Evolutionary conservation across 2,329 filamentous ascomycete genomes (phyloP).

Genomic region (Talaromyces sp.): DNA sequence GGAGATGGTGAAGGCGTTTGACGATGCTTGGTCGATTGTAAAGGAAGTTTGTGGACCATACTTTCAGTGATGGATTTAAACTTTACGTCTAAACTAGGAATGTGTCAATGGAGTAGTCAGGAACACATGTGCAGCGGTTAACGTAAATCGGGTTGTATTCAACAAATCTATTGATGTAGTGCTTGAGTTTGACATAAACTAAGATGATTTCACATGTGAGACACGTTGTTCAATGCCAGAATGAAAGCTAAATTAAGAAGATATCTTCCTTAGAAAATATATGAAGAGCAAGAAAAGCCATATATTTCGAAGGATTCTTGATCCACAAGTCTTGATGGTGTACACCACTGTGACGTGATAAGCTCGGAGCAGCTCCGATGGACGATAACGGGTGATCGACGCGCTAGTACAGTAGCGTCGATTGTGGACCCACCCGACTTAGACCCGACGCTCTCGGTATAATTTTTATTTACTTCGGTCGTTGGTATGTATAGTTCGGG

Average conservation of each 20-base stretch:
- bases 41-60: constrained; percentile 25
- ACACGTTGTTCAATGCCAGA: not conserved
- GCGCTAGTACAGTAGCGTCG: not conserved
- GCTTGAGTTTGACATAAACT: no score
- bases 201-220: no score
- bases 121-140: no score
- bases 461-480: no score
- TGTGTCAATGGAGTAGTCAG: not conserved
- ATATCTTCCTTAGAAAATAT: no score
- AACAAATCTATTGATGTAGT: no score
- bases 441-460: not conserved
- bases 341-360: not conserved
- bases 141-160: no score
- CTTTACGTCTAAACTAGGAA: not conserved
- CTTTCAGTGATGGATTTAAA: constrained; percentile 22
- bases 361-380: not conserved
- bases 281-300: not conserved
- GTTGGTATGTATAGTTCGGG: no score
- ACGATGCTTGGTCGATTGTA: constrained; percentile 15
- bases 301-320: not conserved
- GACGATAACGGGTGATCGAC: not conserved
- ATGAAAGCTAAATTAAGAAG: no score
- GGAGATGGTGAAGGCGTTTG: constrained; percentile 34
- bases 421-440: not conserved
- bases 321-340: not conserved